phyloP scores from a whole-genome alignment of 345 rosid genomes.

The Rhodomyrtus tomentosa region DNA sequence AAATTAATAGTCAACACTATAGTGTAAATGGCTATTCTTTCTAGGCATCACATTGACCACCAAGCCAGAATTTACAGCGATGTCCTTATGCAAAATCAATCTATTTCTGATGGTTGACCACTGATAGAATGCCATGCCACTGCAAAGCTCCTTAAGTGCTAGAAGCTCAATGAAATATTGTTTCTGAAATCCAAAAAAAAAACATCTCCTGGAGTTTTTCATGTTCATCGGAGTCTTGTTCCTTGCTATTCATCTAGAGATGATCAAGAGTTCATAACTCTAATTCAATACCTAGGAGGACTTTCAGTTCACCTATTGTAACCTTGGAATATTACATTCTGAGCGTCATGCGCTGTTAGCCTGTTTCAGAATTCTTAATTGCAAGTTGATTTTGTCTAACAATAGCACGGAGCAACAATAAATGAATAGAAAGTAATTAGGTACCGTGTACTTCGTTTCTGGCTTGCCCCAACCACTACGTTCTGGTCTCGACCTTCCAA shows the following conservation, averaged over 20 bases:
- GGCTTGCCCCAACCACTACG: conserved; percentile 98
- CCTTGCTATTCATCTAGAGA: neutral
- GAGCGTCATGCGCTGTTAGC: neutral
- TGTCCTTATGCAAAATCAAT: neutral
- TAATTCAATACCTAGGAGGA: neutral
- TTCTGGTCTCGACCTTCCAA: conserved; percentile 92
- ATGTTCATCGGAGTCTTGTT: neutral
- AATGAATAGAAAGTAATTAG: neutral
- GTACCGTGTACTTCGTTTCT: conserved; percentile 92
- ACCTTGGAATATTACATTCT: neutral
- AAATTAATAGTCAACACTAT: neutral
- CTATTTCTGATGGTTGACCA: neutral
- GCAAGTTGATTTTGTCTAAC: neutral
- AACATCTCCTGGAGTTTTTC: neutral
- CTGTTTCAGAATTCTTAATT: neutral
- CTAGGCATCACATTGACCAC: neutral
- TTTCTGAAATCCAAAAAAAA: neutral
- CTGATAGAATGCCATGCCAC: neutral
- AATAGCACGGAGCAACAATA: neutral
- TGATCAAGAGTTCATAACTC: neutral
- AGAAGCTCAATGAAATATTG: neutral
- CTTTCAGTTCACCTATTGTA: neutral
- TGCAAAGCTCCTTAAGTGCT: neutral
- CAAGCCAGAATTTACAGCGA: neutral
- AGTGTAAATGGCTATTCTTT: neutral